Conservation (phyloP, 1,284 basidiomycete species). For the Sporisorium scitamineum region DNA sequence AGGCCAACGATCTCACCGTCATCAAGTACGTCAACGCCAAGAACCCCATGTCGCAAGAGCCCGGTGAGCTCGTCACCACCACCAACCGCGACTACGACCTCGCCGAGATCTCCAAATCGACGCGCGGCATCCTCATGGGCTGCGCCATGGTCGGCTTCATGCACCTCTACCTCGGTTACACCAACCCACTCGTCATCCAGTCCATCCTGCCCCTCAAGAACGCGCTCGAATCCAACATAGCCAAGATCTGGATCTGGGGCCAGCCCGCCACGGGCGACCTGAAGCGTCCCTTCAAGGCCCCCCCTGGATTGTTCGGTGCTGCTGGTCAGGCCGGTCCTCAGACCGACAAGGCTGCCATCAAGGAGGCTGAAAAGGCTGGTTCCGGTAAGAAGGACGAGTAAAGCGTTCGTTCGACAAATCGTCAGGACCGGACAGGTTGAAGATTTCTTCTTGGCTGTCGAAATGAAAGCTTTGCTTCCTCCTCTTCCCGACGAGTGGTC, state of each 20-base stretch:
- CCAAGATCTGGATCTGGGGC: constrained; percentile 67
- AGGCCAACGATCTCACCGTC: constrained; percentile 93
- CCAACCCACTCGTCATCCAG: constrained; percentile 69
- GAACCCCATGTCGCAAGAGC: constrained; percentile 74
- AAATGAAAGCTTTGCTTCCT: not conserved
- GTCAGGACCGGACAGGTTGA: not conserved
- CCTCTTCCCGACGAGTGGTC: not conserved
- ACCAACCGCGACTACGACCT: constrained; percentile 95
- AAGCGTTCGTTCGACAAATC: constrained; percentile 3
- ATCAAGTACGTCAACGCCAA: constrained; percentile 82
- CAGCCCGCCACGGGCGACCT: constrained; percentile 81
- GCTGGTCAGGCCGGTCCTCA: constrained; percentile 71
- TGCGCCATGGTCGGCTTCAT: constrained; percentile 68
- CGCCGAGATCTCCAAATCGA: constrained; percentile 85
- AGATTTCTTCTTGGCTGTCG: not conserved
- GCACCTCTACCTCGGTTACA: constrained; percentile 69
- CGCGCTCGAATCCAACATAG: constrained; percentile 68
- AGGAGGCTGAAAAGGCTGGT: constrained; percentile 84
- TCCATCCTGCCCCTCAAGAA: constrained; percentile 68
- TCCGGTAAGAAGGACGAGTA: constrained; percentile 82
- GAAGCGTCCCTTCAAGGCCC: constrained; percentile 89
- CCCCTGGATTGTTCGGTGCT: constrained; percentile 77
- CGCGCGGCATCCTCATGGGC: constrained; percentile 73
- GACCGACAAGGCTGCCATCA: constrained; percentile 85
- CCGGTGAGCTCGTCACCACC: constrained; percentile 86